Percentiles rank a stretch among this genome's conserved stretches.
phyloP scores from a whole-genome alignment of 495 filamentous ascomycete species.

The Penicillium egyptiacum region DNA sequence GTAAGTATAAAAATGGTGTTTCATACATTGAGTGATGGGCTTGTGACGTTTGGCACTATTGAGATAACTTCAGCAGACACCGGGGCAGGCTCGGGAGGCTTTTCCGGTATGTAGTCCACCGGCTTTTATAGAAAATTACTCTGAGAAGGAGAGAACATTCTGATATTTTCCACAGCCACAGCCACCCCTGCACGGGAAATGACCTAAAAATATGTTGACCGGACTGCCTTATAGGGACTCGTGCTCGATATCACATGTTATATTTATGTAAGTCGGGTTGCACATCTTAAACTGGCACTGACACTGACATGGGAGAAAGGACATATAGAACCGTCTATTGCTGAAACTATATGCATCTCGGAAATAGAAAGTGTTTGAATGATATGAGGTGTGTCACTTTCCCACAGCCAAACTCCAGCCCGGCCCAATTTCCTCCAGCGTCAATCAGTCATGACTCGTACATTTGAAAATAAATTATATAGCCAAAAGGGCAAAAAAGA shows the following conservation, averaged over 20 bases:
- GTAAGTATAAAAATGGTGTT: not conserved
- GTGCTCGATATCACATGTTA: not conserved
- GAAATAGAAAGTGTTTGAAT: constrained; percentile 10
- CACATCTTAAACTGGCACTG: not conserved
- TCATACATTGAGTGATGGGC: not conserved
- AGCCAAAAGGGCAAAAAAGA: constrained; percentile 11
- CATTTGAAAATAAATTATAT: constrained; percentile 9
- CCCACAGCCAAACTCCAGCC: constrained; percentile 19
- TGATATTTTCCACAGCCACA: not conserved
- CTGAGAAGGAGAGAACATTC: not conserved
- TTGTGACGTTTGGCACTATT: not conserved
- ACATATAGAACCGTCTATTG: not conserved
- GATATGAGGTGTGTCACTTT: constrained; percentile 3
- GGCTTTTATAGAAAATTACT: not conserved
- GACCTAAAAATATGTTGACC: not conserved
- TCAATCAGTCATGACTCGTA: constrained; percentile 18
- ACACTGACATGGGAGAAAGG: not conserved
- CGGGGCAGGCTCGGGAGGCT: not conserved
- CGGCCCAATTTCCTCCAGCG: constrained; percentile 3
- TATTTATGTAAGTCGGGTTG: not conserved
- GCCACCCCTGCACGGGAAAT: no score
- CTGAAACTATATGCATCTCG: constrained; percentile 10
- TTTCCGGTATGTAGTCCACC: constrained; percentile 6
- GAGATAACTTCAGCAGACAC: not conserved
- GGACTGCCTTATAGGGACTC: no score